A percentile compares a stretch with the other conserved stretches of the same genome.
Evolutionary conservation across 1,284 basidiomycete genomes (phyloP).

Genomic region (Trichosporon inkin): DNA sequence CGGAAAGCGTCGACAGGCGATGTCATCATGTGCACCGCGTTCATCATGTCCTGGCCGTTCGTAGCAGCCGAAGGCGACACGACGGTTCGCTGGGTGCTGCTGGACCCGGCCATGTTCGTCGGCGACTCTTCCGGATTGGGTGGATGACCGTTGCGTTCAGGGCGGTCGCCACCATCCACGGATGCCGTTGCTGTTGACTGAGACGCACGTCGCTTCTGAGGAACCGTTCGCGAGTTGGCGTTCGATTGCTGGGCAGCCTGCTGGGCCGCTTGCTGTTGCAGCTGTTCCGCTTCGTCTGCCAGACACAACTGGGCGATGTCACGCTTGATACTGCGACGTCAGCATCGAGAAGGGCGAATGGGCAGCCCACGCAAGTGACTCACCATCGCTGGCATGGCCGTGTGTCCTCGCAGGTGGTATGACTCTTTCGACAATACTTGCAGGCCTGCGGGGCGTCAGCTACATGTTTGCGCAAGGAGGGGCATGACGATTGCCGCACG

Average conservation of each 20-base stretch:
- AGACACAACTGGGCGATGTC: slow-evolving; percentile 25
- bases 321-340: slow-evolving; percentile 20
- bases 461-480: neutral
- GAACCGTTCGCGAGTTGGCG: slow-evolving; percentile 10
- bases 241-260: slow-evolving; percentile 18
- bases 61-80: neutral
- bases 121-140: neutral
- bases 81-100: slow-evolving; percentile 6
- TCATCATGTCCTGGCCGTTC: slow-evolving; percentile 9
- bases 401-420: slow-evolving; percentile 24
- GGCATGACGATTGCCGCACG: neutral
- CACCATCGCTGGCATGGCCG: slow-evolving; percentile 25
- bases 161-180: slow-evolving; percentile 5
- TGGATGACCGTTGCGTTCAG: slow-evolving; percentile 9
- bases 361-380: neutral
- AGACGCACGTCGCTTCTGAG: slow-evolving; percentile 17
- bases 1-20: slow-evolving; percentile 21
- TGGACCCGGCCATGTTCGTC: neutral
- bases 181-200: neutral
- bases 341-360: neutral
- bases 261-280: slow-evolving; percentile 21
- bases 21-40: slow-evolving; percentile 12
- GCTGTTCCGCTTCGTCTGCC: slow-evolving; percentile 21
- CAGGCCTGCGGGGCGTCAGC: slow-evolving; percentile 19
- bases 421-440: slow-evolving; percentile 25